These are phyloP conservation scores for Ceratocystis albifundus DNA, from an alignment of 2,329 filamentous ascomycete genomes.

Conservation along the genomic window DNA sequence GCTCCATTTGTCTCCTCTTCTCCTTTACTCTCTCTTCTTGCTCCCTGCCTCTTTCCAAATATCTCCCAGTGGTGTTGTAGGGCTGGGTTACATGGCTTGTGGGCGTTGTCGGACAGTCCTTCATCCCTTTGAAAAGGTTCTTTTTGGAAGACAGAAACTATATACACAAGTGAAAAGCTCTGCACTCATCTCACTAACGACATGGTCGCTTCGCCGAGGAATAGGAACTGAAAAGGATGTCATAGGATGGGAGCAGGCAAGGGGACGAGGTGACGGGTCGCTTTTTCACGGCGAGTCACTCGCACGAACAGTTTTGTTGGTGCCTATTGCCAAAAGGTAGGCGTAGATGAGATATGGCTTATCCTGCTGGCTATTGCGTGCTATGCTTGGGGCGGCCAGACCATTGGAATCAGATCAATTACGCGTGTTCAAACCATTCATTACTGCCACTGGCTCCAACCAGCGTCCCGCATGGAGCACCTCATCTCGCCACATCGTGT, in stretches of 20 bases:
- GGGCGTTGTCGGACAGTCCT: background rate
- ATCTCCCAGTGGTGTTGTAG: background rate
- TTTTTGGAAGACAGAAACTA: conserved; percentile 1
- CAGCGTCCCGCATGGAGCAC: background rate
- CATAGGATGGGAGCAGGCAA: background rate
- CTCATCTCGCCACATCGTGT: background rate
- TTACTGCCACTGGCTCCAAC: background rate
- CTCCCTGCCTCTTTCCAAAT: background rate
- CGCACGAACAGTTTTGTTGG: background rate
- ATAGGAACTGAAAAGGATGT: background rate
- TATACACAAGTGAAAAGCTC: background rate
- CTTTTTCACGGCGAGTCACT: background rate
- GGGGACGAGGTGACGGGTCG: background rate
- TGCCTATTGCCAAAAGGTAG: background rate
- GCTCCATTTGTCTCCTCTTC: background rate
- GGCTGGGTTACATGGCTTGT: conserved; percentile 1
- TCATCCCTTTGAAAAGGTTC: background rate
- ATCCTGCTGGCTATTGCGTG: background rate
- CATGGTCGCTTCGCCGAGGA: background rate
- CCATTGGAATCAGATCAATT: background rate
- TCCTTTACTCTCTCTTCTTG: background rate
- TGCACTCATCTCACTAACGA: background rate
- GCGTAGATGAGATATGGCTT: too few relatives aligned
- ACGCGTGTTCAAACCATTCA: background rate
- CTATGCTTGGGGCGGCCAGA: background rate